Percentiles rank a stretch among this genome's conserved stretches.
Conservation (phyloP, 345 rosid genomes). For the Salix dunnii region DNA sequence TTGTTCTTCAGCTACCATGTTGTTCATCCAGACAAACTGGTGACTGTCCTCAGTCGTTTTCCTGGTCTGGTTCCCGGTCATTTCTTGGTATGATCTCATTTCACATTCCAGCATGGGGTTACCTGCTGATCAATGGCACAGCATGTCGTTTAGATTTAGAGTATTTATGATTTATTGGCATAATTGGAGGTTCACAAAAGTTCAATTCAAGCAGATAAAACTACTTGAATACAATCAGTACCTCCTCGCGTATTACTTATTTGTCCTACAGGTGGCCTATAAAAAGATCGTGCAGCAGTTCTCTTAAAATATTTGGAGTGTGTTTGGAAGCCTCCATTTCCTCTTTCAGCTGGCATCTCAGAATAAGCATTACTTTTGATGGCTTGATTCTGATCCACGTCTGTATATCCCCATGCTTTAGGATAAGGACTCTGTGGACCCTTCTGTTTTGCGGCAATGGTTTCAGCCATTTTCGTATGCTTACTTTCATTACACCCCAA, state of each 20-base stretch:
- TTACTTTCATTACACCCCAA: no score
- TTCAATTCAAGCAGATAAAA: slow-evolving; percentile 7
- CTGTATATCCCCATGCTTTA: slow-evolving; percentile 29
- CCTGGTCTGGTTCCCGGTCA: slow-evolving; percentile 56
- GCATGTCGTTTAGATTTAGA: not conserved
- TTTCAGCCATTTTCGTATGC: slow-evolving; percentile 42
- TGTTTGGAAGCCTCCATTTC: slow-evolving; percentile 33
- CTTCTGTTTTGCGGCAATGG: slow-evolving; percentile 27
- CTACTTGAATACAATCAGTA: slow-evolving; percentile 25
- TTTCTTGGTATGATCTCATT: slow-evolving; percentile 65
- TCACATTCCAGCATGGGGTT: slow-evolving; percentile 56
- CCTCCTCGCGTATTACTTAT: slow-evolving; percentile 44
- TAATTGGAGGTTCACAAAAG: not conserved
- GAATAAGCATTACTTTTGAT: slow-evolving; percentile 17
- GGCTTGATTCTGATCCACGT: slow-evolving; percentile 31
- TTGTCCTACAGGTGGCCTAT: slow-evolving; percentile 54
- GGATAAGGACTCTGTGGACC: slow-evolving; percentile 1
- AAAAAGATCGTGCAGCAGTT: slow-evolving; percentile 28
- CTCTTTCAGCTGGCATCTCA: slow-evolving; percentile 48
- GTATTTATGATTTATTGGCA: not conserved
- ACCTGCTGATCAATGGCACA: slow-evolving; percentile 34
- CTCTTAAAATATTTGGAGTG: slow-evolving; percentile 30
- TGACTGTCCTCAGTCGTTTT: slow-evolving; percentile 64
- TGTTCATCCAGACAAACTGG: slow-evolving; percentile 50
- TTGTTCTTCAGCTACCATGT: slow-evolving; percentile 37